Conservation (phyloP, 139 green algal species). For the Asterochloris sp. region DNA sequence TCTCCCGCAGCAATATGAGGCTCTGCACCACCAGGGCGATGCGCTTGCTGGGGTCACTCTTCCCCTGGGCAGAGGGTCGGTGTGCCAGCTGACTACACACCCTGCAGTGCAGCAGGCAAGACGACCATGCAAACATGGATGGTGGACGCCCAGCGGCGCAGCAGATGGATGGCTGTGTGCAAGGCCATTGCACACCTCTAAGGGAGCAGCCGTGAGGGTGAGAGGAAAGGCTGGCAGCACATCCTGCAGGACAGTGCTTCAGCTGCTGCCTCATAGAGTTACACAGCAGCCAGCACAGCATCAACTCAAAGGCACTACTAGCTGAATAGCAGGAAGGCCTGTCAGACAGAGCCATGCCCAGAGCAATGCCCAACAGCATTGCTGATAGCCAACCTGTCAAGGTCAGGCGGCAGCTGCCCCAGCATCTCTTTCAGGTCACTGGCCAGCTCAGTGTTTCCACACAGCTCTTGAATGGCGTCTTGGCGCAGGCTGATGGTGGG, state of each 20-base stretch:
- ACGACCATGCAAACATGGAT: neutral
- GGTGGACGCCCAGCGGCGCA: too few relatives aligned
- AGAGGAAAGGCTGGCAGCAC: too few relatives aligned
- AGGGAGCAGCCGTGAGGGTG: too few relatives aligned
- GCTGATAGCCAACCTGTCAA: constrained; percentile 35
- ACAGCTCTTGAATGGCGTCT: constrained; percentile 50
- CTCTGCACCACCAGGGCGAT: constrained; percentile 41
- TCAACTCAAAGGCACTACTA: too few relatives aligned
- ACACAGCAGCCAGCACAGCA: too few relatives aligned
- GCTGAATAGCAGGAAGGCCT: neutral
- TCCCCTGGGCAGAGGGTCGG: neutral
- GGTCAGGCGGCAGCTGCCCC: constrained; percentile 41
- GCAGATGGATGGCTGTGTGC: too few relatives aligned
- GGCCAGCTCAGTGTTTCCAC: constrained; percentile 23
- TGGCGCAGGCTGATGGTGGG: constrained; percentile 62
- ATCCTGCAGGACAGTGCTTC: too few relatives aligned
- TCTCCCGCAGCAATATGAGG: constrained; percentile 52
- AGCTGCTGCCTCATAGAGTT: too few relatives aligned
- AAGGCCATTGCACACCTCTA: too few relatives aligned
- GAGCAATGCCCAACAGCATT: neutral
- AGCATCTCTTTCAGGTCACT: constrained; percentile 28
- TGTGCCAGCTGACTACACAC: constrained; percentile 44
- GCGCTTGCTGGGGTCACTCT: constrained; percentile 12
- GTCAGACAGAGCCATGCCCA: neutral
- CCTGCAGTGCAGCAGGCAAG: constrained; percentile 1